Conservation (phyloP, 306 rosid genomes). For the Lablab purpureus region DNA sequence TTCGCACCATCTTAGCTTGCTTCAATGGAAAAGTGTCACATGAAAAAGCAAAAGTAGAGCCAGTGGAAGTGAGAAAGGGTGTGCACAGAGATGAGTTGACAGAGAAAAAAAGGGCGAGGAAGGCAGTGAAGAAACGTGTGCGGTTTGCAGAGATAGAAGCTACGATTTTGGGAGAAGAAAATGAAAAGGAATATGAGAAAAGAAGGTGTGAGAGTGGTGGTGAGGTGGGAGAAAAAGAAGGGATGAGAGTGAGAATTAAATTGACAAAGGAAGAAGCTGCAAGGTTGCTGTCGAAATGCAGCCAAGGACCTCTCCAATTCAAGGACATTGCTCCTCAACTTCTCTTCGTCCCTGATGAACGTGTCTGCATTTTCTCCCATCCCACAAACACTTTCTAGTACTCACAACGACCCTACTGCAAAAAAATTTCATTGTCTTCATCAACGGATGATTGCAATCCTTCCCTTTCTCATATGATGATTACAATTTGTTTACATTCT, state of each 20-base stretch:
- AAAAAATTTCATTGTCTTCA: background rate
- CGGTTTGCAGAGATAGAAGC: constrained; percentile 50
- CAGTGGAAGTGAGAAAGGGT: constrained; percentile 9
- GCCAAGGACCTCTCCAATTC: constrained; percentile 64
- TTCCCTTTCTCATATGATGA: background rate
- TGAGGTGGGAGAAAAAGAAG: constrained; percentile 28
- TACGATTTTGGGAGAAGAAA: constrained; percentile 52
- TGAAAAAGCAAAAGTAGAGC: constrained; percentile 31
- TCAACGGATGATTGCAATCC: background rate
- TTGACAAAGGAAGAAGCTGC: constrained; percentile 81
- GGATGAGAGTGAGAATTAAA: constrained; percentile 63
- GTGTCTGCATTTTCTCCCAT: constrained; percentile 38
- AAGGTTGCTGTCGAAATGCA: constrained; percentile 62
- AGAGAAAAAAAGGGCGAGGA: constrained; percentile 42
- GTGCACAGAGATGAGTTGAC: constrained; percentile 61
- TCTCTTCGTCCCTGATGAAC: constrained; percentile 41
- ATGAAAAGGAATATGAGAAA: background rate
- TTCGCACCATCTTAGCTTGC: constrained; percentile 38
- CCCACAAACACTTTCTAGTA: background rate
- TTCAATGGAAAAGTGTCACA: constrained; percentile 26
- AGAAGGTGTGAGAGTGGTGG: background rate
- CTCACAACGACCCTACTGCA: background rate
- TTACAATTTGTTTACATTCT: background rate
- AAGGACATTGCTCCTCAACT: constrained; percentile 64
- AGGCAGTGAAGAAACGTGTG: constrained; percentile 44